These are phyloP conservation scores for Litchi chinensis DNA, from an alignment of 345 rosid genomes.

Conservation along the genomic window DNA sequence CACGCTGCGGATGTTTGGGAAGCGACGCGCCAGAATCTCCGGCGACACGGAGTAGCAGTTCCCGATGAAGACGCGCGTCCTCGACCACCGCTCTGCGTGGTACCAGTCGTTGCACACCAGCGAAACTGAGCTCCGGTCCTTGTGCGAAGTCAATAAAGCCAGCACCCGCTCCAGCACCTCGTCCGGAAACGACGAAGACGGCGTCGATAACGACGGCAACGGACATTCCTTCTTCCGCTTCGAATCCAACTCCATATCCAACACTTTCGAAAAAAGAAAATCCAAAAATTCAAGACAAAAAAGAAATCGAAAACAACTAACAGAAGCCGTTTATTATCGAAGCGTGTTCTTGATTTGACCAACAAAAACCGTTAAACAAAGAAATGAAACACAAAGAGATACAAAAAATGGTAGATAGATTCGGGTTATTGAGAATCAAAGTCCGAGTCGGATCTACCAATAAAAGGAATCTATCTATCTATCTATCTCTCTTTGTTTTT, in stretches of 20 bases:
- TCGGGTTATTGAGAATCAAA: neutral
- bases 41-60: conserved; percentile 80
- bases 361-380: neutral
- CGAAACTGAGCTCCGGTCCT: conserved; percentile 66
- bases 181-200: conserved; percentile 50
- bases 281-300: neutral
- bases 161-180: conserved; percentile 67
- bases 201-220: conserved; percentile 22
- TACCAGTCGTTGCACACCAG: conserved; percentile 70
- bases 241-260: conserved; percentile 27
- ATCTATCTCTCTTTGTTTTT: neutral
- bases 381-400: neutral
- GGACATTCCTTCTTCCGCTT: conserved; percentile 37
- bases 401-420: neutral
- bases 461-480: conserved; percentile 1
- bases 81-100: conserved; percentile 63
- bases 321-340: neutral
- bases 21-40: conserved; percentile 53
- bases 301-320: neutral
- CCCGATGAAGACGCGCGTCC: conserved; percentile 61
- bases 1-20: conserved; percentile 56
- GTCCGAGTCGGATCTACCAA: conserved; percentile 12
- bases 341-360: neutral
- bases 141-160: conserved; percentile 39
- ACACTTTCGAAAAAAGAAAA: neutral